Evolutionary conservation across 148 eudicot species (phyloP), one percentile per base, ranked within the genome.

Genomic region (Chenopodium formosanum): DNA sequence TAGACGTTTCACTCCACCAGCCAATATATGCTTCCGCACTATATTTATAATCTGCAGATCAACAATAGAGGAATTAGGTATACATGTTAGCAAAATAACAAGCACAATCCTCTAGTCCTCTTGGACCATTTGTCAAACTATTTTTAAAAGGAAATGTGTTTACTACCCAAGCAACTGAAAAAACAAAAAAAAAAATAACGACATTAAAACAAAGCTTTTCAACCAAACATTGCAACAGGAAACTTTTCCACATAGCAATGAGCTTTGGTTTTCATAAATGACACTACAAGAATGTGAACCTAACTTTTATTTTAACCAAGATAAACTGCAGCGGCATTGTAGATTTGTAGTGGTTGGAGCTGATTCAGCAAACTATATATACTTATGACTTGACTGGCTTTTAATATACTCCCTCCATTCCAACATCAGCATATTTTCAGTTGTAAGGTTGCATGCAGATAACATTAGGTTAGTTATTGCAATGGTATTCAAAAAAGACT

Each of bases 1-100:
- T 78, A 96, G 94, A 82, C 99, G 91, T 90, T 89, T 94, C 68
- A 88, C 86, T 70, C 99, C 99, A 77, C 99, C 99, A 27, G 91
- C 84, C 86, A 91, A 80, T 76, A 96, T 89, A 84, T 96, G 98
- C 84, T 90, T 92, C 88, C 81, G 89, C 84, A 96, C 98, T 58
- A 91, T 89, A 80, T 78, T 82, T 82, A 96, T 91, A 78, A 96
- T 90, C 99, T 96, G 98, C 77, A 84, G 84, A n/a, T 67, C 77
- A 85, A 40, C 85, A 32, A 78, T 40, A 75, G 66, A 75, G 77
- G 78, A 53, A 72, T 66, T 81, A 79, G 37, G 46, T 52, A 65
- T 58, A 64, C 62, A 70, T 40, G 50, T 20, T 7, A 37, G 25
- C 7, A 10, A 1, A 78, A 71, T 23, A 81, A 67, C 6, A n/a